Percentiles rank a stretch among this genome's conserved stretches.
Evolutionary conservation across 805 yeast genomes (phyloP).

Genomic region (Kurtzmaniella cleridarum): DNA sequence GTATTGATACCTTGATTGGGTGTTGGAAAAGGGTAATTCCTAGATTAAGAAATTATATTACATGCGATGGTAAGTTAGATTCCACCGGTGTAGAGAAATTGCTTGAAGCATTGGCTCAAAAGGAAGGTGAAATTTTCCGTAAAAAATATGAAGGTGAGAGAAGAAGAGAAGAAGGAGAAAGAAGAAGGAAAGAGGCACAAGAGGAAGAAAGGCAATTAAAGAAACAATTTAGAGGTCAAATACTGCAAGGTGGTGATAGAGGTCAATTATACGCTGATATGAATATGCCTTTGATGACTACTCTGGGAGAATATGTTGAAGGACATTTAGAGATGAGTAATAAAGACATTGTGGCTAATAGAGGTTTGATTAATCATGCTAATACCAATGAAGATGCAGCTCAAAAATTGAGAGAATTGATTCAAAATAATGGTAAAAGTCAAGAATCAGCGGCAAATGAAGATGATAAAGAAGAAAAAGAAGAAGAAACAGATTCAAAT

Average conservation of each 20-base stretch:
- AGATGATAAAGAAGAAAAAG: slow-evolving; percentile 22
- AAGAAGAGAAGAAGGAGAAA: slow-evolving; percentile 59
- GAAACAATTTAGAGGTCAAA: slow-evolving; percentile 42
- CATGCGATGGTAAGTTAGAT: slow-evolving; percentile 84
- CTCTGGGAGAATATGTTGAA: slow-evolving; percentile 65
- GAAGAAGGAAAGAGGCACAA: slow-evolving; percentile 48
- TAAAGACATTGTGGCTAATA: slow-evolving; percentile 62
- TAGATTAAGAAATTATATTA: slow-evolving; percentile 65
- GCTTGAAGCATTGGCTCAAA: slow-evolving; percentile 56
- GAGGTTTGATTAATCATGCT: slow-evolving; percentile 61
- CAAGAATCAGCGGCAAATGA: slow-evolving; percentile 44
- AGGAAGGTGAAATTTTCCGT: slow-evolving; percentile 76
- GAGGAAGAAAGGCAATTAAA: slow-evolving; percentile 43
- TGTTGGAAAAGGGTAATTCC: slow-evolving; percentile 81
- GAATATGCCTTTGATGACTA: slow-evolving; percentile 72
- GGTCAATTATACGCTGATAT: slow-evolving; percentile 67
- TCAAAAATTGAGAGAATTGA: slow-evolving; percentile 43
- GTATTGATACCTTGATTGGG: slow-evolving; percentile 73
- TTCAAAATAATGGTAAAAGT: slow-evolving; percentile 26
- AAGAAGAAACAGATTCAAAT: slow-evolving; percentile 1
- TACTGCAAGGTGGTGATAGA: slow-evolving; percentile 68
- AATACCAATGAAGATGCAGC: slow-evolving; percentile 70
- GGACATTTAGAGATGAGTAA: slow-evolving; percentile 62
- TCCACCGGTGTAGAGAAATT: slow-evolving; percentile 71
- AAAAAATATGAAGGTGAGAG: slow-evolving; percentile 63